These are phyloP conservation scores for Cymbopogon flexuosus DNA, from an alignment of 202 grass and related monocot genomes.

Conservation along the genomic window DNA sequence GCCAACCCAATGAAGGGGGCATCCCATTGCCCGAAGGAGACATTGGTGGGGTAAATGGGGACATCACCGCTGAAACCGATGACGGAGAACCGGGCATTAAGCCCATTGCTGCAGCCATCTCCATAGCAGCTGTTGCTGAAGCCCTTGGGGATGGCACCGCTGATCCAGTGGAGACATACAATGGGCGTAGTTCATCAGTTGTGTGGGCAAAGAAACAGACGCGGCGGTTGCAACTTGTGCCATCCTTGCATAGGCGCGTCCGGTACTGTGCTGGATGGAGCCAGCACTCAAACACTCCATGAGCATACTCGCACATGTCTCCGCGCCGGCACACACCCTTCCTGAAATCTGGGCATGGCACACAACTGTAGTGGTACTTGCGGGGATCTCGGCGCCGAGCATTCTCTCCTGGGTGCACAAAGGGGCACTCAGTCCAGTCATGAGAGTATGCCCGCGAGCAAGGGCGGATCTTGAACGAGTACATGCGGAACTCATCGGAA, in stretches of 20 bases:
- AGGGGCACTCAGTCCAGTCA: slow-evolving; percentile 94
- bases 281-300: slow-evolving; percentile 95
- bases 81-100: slow-evolving; percentile 79
- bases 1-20: slow-evolving; percentile 52
- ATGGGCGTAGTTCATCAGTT: slow-evolving; percentile 65
- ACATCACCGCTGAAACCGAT: slow-evolving; percentile 44
- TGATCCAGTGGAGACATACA: slow-evolving; percentile 76
- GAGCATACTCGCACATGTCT: slow-evolving; percentile 90
- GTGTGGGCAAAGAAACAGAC: slow-evolving; percentile 91
- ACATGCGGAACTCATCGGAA: slow-evolving; percentile 88
- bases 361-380: slow-evolving; percentile 90
- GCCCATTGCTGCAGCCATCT: slow-evolving; percentile 68
- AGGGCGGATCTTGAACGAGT: slow-evolving; percentile 84
- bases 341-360: slow-evolving; percentile 83
- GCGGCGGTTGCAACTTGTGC: slow-evolving; percentile 57
- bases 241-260: slow-evolving; percentile 83
- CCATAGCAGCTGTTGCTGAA: slow-evolving; percentile 63
- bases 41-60: slow-evolving; percentile 67
- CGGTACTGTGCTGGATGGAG: slow-evolving; percentile 95
- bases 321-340: slow-evolving; percentile 68
- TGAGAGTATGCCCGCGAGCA: slow-evolving; percentile 87
- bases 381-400: slow-evolving; percentile 72
- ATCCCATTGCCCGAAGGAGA: slow-evolving; percentile 69
- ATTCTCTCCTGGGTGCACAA: slow-evolving; percentile 91
- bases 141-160: slow-evolving; percentile 71